Percentiles rank a stretch among this genome's conserved stretches.
Evolutionary conservation across 371 early-diverging fungal species (phyloP).

Genomic region (Syncephalis fuscata): DNA sequence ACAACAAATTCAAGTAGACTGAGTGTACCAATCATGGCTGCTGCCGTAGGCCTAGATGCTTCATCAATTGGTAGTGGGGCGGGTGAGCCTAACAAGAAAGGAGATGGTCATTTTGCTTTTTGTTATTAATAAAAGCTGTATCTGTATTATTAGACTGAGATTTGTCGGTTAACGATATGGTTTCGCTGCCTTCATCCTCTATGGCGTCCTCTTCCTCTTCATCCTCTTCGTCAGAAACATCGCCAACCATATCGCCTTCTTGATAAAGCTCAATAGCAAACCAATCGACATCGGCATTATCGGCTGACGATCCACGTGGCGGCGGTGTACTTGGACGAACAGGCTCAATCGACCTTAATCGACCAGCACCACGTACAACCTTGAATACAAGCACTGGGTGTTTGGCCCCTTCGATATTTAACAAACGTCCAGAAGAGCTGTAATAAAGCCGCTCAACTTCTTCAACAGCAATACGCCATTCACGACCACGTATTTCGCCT

Average conservation of each 20-base stretch:
- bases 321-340: constrained; percentile 1
- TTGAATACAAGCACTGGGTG: constrained; percentile 52
- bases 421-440: constrained; percentile 42
- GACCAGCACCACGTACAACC: constrained; percentile 5
- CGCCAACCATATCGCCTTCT: constrained; percentile 1
- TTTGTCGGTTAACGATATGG: background rate
- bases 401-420: constrained; percentile 51
- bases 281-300: constrained; percentile 1
- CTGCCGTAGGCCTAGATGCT: background rate
- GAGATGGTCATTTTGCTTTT: too few species aligned
- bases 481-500: constrained; percentile 7
- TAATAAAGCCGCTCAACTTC: constrained; percentile 39
- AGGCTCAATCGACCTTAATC: background rate
- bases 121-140: background rate
- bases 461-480: constrained; percentile 11
- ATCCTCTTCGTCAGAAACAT: background rate
- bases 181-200: background rate
- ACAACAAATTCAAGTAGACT: constrained; percentile 48
- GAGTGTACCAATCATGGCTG: constrained; percentile 13
- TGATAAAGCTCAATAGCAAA: constrained; percentile 6
- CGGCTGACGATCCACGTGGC: background rate
- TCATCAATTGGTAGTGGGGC: background rate
- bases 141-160: background rate
- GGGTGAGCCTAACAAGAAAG: too few species aligned
- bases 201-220: constrained; percentile 9